A percentile compares a stretch with the other conserved stretches of the same genome.
These are phyloP conservation scores for Candida railenensis DNA, from an alignment of 805 yeast species.

Conservation along the genomic window DNA sequence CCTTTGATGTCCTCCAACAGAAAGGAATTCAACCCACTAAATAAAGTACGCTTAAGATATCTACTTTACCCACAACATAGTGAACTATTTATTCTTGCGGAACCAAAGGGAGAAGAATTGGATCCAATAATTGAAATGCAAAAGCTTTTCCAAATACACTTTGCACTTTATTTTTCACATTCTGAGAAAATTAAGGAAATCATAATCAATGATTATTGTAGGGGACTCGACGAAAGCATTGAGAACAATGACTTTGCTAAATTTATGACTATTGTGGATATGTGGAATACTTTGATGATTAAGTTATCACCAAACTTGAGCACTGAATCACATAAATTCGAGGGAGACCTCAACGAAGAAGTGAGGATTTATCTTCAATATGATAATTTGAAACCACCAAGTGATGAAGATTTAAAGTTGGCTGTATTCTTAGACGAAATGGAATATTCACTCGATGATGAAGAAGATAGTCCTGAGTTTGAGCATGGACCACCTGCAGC, in stretches of 20 bases:
- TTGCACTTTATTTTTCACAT: constrained; percentile 39
- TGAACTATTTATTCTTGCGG: constrained; percentile 49
- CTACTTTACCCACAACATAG: constrained; percentile 44
- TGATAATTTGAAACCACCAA: constrained; percentile 13
- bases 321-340: not conserved
- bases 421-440: constrained; percentile 18
- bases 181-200: constrained; percentile 29
- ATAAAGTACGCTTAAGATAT: constrained; percentile 30
- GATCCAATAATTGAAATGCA: constrained; percentile 67
- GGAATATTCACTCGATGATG: constrained; percentile 4
- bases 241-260: constrained; percentile 30
- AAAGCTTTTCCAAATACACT: constrained; percentile 40
- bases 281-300: constrained; percentile 41
- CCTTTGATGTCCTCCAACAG: constrained; percentile 20
- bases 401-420: constrained; percentile 18
- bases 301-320: constrained; percentile 30
- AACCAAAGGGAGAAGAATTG: constrained; percentile 54
- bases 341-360: constrained; percentile 23
- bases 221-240: constrained; percentile 27
- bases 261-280: constrained; percentile 38
- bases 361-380: constrained; percentile 16
- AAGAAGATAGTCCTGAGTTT: constrained; percentile 11
- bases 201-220: constrained; percentile 33
- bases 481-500: not conserved
- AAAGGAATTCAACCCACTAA: constrained; percentile 22